phyloP scores from a whole-genome alignment of 1,284 basidiomycete species.

The Pholiota adiposa region DNA sequence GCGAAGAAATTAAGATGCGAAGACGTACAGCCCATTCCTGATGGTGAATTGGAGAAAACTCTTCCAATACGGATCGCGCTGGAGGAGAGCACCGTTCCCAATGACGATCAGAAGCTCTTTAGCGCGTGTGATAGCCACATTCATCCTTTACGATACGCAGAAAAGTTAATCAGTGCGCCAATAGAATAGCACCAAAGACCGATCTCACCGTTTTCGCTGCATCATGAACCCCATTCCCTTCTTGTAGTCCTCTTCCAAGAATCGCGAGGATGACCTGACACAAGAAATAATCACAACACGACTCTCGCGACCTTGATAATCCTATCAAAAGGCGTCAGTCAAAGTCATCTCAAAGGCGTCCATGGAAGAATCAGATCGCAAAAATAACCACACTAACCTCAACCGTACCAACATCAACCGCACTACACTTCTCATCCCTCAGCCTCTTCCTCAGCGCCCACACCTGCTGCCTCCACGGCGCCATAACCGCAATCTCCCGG shows the following conservation, averaged over 20 bases:
- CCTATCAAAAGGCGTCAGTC: slow-evolving; percentile 28
- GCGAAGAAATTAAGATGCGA: not conserved
- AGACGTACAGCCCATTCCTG: slow-evolving; percentile 44
- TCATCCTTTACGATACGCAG: slow-evolving; percentile 50
- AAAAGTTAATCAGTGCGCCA: not conserved
- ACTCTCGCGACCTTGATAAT: slow-evolving; percentile 52
- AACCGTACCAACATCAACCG: slow-evolving; percentile 52
- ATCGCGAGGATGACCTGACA: slow-evolving; percentile 46
- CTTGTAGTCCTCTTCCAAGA: slow-evolving; percentile 46
- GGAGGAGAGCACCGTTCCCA: slow-evolving; percentile 44
- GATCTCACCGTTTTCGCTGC: slow-evolving; percentile 46
- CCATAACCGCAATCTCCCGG: slow-evolving; percentile 49
- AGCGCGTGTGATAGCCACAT: slow-evolving; percentile 51
- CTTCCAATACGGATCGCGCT: slow-evolving; percentile 50
- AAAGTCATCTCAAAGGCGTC: no score
- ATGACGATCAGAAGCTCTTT: slow-evolving; percentile 49
- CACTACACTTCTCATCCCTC: slow-evolving; percentile 39
- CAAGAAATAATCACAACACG: slow-evolving; percentile 50
- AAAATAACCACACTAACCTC: slow-evolving; percentile 34
- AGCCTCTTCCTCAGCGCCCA: slow-evolving; percentile 49
- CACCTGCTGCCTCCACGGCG: slow-evolving; percentile 52
- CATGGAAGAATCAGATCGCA: not conserved
- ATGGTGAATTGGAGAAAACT: slow-evolving; percentile 47
- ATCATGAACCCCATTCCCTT: slow-evolving; percentile 47
- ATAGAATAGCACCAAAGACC: not conserved